Conservation (phyloP, 129 eudicot genomes). For the Mikania micrantha region DNA sequence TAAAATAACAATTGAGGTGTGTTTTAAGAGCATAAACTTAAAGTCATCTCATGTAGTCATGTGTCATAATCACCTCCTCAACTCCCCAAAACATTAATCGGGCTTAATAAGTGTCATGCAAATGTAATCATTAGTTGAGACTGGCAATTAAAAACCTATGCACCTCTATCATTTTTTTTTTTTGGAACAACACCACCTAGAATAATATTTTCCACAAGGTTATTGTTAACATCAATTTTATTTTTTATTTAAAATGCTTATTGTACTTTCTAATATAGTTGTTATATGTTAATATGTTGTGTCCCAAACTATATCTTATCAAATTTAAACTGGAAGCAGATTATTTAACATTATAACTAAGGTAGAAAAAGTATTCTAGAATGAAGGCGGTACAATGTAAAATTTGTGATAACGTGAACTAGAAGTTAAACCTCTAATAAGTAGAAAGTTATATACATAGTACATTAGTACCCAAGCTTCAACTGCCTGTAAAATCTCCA, state of each 20-base stretch:
- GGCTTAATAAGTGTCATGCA: background rate
- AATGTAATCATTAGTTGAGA: background rate
- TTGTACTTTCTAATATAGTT: background rate
- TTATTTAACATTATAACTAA: background rate
- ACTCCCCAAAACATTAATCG: background rate
- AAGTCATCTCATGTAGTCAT: slow-evolving; percentile 9
- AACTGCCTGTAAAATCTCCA: background rate
- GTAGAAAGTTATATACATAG: background rate
- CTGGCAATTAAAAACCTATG: background rate
- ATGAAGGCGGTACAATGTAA: too few relatives aligned
- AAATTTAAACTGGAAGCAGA: background rate
- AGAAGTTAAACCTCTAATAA: background rate
- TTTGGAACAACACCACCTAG: too few relatives aligned
- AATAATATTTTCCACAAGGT: background rate
- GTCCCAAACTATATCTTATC: background rate
- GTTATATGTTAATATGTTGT: too few relatives aligned
- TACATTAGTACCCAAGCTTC: background rate
- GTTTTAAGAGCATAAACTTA: background rate
- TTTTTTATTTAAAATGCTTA: background rate
- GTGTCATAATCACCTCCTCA: background rate
- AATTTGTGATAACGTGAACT: background rate
- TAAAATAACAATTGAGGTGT: background rate
- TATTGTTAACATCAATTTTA: background rate
- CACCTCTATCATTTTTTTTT: too few relatives aligned
- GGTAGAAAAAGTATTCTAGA: background rate